Conservation (phyloP, 106 monocot species). For the Ottelia alismoides region DNA sequence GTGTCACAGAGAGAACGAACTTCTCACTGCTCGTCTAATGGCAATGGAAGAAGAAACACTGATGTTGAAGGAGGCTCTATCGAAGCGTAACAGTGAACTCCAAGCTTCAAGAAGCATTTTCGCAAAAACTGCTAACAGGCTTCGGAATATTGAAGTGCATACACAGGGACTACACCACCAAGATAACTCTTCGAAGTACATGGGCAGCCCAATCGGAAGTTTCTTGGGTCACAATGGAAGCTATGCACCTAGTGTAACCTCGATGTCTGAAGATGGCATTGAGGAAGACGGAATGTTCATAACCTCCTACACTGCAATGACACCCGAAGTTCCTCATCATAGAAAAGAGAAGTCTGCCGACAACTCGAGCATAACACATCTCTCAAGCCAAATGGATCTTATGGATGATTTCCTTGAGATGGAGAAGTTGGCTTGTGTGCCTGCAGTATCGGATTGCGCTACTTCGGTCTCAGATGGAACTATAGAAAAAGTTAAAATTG, state of each 20-base stretch:
- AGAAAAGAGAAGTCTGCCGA: slow-evolving; percentile 2
- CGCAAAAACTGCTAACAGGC: slow-evolving; percentile 55
- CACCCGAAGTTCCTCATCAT: background rate
- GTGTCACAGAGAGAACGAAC: slow-evolving; percentile 62
- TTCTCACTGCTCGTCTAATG: slow-evolving; percentile 57
- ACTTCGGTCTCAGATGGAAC: background rate
- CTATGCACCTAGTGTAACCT: background rate
- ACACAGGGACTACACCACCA: slow-evolving; percentile 11
- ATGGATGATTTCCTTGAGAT: slow-evolving; percentile 44
- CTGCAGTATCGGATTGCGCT: background rate
- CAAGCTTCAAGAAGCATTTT: slow-evolving; percentile 55
- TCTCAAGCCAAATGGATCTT: slow-evolving; percentile 4
- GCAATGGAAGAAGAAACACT: slow-evolving; percentile 82
- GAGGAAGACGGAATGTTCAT: background rate
- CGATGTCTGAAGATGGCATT: background rate
- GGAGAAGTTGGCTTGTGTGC: slow-evolving; percentile 19
- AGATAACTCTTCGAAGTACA: background rate
- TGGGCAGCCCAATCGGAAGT: slow-evolving; percentile 1
- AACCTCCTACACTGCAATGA: background rate
- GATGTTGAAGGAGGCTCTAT: slow-evolving; percentile 79
- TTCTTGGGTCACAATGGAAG: slow-evolving; percentile 3
- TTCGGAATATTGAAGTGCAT: slow-evolving; percentile 50
- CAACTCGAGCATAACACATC: background rate
- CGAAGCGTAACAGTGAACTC: slow-evolving; percentile 62
- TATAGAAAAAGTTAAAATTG: background rate